A percentile compares a stretch with the other conserved stretches of the same genome.
Evolutionary conservation across 2,329 filamentous ascomycete genomes (phyloP).

Genomic region (Exophiala sideris): DNA sequence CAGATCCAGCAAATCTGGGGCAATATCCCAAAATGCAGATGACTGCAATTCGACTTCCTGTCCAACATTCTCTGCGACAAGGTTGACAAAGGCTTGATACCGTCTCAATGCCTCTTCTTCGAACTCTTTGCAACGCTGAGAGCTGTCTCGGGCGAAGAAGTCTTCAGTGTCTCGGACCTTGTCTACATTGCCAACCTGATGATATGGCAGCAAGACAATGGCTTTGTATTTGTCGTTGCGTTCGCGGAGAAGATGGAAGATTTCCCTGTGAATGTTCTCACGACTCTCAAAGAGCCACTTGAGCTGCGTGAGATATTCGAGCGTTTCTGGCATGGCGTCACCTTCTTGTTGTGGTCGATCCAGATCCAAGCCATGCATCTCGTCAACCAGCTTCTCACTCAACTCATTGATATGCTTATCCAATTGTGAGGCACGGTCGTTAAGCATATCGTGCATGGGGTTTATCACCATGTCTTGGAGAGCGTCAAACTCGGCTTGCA

Average conservation of each 20-base stretch:
- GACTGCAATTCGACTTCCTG: slow-evolving; percentile 88
- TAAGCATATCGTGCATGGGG: slow-evolving; percentile 76
- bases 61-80: slow-evolving; percentile 80
- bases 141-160: slow-evolving; percentile 79
- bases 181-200: slow-evolving; percentile 67
- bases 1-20: slow-evolving; percentile 72
- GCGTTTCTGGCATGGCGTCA: slow-evolving; percentile 86
- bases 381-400: slow-evolving; percentile 67
- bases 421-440: slow-evolving; percentile 68
- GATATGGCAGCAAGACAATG: slow-evolving; percentile 78
- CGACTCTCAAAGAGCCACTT: slow-evolving; percentile 97
- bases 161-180: slow-evolving; percentile 74
- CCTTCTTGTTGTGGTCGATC: slow-evolving; percentile 92
- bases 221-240: slow-evolving; percentile 83
- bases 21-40: slow-evolving; percentile 96
- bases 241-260: slow-evolving; percentile 79
- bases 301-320: slow-evolving; percentile 89
- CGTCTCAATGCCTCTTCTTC: slow-evolving; percentile 70
- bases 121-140: slow-evolving; percentile 67
- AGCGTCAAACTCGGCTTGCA: slow-evolving; percentile 76
- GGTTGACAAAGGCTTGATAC: slow-evolving; percentile 69
- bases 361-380: slow-evolving; percentile 64
- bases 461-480: slow-evolving; percentile 82
- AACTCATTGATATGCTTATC: slow-evolving; percentile 76
- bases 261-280: slow-evolving; percentile 79